Base-by-base conservation (phyloP, 2,329 filamentous ascomycete species). In the Pseudonectria foliicola region DNA sequence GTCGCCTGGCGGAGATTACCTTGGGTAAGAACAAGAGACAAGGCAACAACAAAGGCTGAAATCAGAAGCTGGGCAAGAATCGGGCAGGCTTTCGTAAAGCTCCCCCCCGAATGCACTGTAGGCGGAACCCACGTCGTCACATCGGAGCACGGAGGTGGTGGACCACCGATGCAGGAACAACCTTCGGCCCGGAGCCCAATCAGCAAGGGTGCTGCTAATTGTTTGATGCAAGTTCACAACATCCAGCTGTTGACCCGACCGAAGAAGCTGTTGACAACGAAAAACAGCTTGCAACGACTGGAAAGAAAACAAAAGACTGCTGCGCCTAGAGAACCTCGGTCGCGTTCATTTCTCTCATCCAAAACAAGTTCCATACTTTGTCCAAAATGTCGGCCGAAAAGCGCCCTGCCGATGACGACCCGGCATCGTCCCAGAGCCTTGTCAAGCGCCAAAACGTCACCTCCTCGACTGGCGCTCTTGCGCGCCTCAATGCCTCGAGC, bases 381-480 rank as follows among this genome's bases (percentile, higher is more conserved):
- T n/a, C n/a, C 50, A 56, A n/a, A 40, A 95, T 95, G 89, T 87
- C 88, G 24, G 75, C 84, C 44, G 89, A 94, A 64, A 96, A 98
- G 67, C 79, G 92, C 56, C 84, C 88, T 40, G 88, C 89, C n/a
- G 80, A 85, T 42, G 82, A 84, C 49, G 83, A 85, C 41, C 90
- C 90, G 49, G 77, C 81, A 52, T 78, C 79, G 15, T 79, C 80
- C 31, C 85, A 94, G 62, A 73, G 90, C 49, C 77, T 88, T 26
- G 82, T 96, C 43, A 98, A 96, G 70, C 75, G 90, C 58, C 88
- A 90, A 59, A 94, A 92, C 58, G 61, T 78, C 29, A 60, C 69
- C 43, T 62, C 56, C 14, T 67, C 65, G 12, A 64, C 60, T 40
- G 65, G 67, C 38, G 67, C 66, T 13, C 60, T 74, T 35, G 66